Percentiles rank a stretch among this genome's conserved stretches.
Evolutionary conservation across 768 basidiomycete species (phyloP).

Genomic region (Pholiota conissans): DNA sequence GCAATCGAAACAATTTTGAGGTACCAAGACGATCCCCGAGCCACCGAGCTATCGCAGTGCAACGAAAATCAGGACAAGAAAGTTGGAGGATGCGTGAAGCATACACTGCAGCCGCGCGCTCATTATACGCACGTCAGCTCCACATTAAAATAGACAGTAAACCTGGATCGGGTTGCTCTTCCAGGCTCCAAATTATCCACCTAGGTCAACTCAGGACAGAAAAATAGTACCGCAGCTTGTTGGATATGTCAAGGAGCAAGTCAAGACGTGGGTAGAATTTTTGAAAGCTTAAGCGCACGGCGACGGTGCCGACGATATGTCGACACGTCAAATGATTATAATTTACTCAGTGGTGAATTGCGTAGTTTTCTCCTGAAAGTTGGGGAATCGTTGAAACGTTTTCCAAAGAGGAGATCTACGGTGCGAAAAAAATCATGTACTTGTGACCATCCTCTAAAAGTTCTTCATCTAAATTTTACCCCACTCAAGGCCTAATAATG

Average conservation of each 20-base stretch:
- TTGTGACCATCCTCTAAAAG: background rate
- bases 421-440: background rate
- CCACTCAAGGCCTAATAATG: background rate
- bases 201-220: background rate
- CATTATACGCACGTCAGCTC: background rate
- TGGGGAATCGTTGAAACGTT: background rate
- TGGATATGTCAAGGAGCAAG: background rate
- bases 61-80: too few species aligned
- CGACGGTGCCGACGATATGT: background rate
- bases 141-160: background rate
- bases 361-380: background rate
- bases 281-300: background rate
- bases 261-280: background rate
- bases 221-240: background rate
- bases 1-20: background rate
- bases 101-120: background rate
- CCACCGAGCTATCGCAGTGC: too few species aligned
- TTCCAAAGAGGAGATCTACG: too few species aligned
- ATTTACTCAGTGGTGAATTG: background rate
- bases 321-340: background rate
- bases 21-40: too few species aligned
- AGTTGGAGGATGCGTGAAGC: too few species aligned
- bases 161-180: background rate
- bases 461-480: background rate
- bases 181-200: background rate